phyloP scores from a whole-genome alignment of 1,139 yeast genomes.

The Pichia sp. region DNA sequence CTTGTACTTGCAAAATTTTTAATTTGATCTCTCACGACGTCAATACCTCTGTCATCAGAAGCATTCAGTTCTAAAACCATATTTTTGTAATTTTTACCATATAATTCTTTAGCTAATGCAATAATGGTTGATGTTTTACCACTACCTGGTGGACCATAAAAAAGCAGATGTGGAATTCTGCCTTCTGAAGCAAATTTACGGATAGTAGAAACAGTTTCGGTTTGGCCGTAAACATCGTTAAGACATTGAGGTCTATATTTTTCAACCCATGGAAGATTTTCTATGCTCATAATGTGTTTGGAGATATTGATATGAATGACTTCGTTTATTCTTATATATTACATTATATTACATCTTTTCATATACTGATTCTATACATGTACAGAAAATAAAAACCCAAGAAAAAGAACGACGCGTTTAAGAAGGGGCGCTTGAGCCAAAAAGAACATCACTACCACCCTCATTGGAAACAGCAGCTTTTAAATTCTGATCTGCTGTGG shows the following conservation, averaged over 20 bases:
- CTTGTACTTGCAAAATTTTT: conserved; percentile 83
- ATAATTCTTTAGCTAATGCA: conserved; percentile 87
- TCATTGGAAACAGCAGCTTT: neutral
- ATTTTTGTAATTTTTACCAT: conserved; percentile 74
- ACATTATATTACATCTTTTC: too few relatives aligned
- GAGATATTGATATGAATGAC: neutral
- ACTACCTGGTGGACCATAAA: conserved; percentile 98
- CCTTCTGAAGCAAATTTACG: conserved; percentile 80
- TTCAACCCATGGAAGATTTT: conserved; percentile 72
- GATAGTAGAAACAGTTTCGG: conserved; percentile 75
- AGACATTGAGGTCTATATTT: conserved; percentile 84
- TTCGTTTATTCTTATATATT: too few relatives aligned
- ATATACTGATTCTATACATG: too few relatives aligned
- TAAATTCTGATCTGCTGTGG: neutral
- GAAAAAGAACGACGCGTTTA: too few relatives aligned
- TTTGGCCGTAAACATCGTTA: conserved; percentile 89
- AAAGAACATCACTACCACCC: neutral
- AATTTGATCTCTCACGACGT: conserved; percentile 78
- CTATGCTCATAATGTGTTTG: conserved; percentile 16
- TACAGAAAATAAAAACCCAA: too few relatives aligned
- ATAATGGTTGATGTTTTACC: conserved; percentile 94
- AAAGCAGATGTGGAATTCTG: conserved; percentile 78
- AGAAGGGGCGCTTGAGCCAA: neutral
- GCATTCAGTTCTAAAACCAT: conserved; percentile 92
- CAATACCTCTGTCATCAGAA: conserved; percentile 81